Evolutionary conservation across 306 rosid species (phyloP).

Genomic region (Cicer judaicum): DNA sequence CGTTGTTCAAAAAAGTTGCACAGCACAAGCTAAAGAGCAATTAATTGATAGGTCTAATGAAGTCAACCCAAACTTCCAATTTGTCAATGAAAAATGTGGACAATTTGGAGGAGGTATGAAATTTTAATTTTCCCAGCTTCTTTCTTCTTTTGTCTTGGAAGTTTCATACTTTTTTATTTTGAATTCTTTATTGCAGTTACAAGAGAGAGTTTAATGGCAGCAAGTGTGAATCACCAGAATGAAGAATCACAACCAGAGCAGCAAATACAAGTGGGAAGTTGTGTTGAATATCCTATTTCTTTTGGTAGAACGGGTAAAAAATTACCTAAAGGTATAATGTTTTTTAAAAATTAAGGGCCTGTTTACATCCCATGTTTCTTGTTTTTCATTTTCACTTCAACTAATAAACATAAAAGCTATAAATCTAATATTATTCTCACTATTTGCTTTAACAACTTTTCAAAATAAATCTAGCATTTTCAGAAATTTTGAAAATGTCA

Average conservation of each 20-base stretch:
- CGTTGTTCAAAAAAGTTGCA: neutral
- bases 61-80: neutral
- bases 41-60: conserved; percentile 6
- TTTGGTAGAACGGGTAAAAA: neutral
- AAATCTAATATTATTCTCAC: too few relatives aligned
- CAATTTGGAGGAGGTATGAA: conserved; percentile 6
- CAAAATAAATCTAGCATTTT: too few relatives aligned
- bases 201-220: neutral
- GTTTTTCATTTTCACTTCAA: too few relatives aligned
- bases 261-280: conserved; percentile 6
- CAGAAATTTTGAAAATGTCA: too few relatives aligned
- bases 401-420: too few relatives aligned
- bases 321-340: neutral
- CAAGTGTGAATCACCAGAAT: conserved; percentile 11
- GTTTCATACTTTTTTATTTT: conserved; percentile 4
- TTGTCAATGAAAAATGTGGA: neutral
- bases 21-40: neutral
- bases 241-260: neutral
- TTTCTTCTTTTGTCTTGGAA: conserved; percentile 11
- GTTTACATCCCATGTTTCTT: too few relatives aligned
- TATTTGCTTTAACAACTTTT: too few relatives aligned
- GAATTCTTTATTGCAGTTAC: conserved; percentile 6
- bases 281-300: neutral
- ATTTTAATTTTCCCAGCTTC: neutral
- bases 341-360: neutral